Percentiles rank a stretch among this genome's conserved stretches.
phyloP scores from a whole-genome alignment of 805 yeast species.

The Metschnikowia rubicola region DNA sequence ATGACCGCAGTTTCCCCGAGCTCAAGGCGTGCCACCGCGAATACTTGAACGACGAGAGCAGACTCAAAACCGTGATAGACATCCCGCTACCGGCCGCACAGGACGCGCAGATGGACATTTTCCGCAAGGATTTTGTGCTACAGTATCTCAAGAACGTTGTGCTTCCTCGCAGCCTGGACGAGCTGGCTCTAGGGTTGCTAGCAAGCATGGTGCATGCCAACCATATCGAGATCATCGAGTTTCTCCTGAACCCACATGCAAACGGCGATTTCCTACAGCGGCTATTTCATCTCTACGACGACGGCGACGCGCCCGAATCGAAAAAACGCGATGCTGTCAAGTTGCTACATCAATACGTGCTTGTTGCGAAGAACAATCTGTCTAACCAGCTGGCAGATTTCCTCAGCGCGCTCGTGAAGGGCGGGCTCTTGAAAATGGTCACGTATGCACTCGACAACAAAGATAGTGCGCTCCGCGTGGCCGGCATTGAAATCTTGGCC shows the following conservation, averaged over 20 bases:
- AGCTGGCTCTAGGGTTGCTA: constrained; percentile 65
- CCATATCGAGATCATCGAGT: constrained; percentile 64
- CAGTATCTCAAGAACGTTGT: constrained; percentile 86
- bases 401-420: constrained; percentile 57
- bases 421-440: constrained; percentile 68
- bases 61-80: constrained; percentile 62
- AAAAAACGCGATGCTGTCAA: constrained; percentile 64
- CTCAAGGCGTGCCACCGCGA: constrained; percentile 78
- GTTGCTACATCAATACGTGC: constrained; percentile 74
- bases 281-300: constrained; percentile 56
- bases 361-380: constrained; percentile 67
- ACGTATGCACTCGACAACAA: constrained; percentile 64
- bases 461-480: constrained; percentile 47
- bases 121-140: constrained; percentile 71
- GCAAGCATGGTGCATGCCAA: constrained; percentile 64
- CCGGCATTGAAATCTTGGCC: constrained; percentile 79
- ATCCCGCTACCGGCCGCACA: constrained; percentile 48
- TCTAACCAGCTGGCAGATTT: constrained; percentile 60
- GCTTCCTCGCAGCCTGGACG: constrained; percentile 77
- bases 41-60: constrained; percentile 52
- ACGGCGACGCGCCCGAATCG: neutral
- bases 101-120: constrained; percentile 44
- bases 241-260: constrained; percentile 46
- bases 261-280: constrained; percentile 46
- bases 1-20: constrained; percentile 83